Evolutionary conservation across 176 grass and related monocot genomes (phyloP).

Genomic region (Carex littledalei): DNA sequence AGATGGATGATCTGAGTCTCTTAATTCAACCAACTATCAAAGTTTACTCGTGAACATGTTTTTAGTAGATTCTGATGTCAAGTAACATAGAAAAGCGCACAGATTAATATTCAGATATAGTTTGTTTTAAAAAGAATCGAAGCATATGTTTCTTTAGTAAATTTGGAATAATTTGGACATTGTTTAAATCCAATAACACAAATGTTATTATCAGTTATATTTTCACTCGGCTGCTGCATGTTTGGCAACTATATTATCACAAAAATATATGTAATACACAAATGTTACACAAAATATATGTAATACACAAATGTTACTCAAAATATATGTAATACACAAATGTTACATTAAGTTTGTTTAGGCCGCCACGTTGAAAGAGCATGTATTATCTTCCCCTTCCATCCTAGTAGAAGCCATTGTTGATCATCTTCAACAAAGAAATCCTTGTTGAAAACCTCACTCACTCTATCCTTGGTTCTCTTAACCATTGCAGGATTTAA

Average conservation of each 20-base stretch:
- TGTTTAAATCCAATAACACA: neutral
- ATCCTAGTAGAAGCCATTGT: conserved; percentile 30
- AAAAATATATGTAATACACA: no score
- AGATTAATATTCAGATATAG: neutral
- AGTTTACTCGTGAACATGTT: neutral
- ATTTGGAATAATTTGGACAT: neutral
- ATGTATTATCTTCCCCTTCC: conserved; percentile 28
- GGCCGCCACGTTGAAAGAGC: conserved; percentile 22
- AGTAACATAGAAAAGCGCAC: neutral
- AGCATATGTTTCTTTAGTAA: neutral
- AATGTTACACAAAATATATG: neutral
- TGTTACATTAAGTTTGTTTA: neutral
- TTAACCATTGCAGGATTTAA: conserved; percentile 21
- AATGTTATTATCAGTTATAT: neutral
- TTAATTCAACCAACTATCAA: neutral
- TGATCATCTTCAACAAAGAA: conserved; percentile 32
- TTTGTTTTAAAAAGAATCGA: neutral
- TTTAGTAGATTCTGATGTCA: neutral
- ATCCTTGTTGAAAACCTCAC: conserved; percentile 15
- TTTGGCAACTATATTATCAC: neutral
- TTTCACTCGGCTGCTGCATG: neutral
- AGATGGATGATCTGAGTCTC: neutral
- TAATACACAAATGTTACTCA: neutral
- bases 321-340: neutral
- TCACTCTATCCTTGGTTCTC: conserved; percentile 25